These are phyloP conservation scores for Sanghuangporus sanghuang DNA, from an alignment of 1,284 basidiomycete genomes.

Conservation along the genomic window DNA sequence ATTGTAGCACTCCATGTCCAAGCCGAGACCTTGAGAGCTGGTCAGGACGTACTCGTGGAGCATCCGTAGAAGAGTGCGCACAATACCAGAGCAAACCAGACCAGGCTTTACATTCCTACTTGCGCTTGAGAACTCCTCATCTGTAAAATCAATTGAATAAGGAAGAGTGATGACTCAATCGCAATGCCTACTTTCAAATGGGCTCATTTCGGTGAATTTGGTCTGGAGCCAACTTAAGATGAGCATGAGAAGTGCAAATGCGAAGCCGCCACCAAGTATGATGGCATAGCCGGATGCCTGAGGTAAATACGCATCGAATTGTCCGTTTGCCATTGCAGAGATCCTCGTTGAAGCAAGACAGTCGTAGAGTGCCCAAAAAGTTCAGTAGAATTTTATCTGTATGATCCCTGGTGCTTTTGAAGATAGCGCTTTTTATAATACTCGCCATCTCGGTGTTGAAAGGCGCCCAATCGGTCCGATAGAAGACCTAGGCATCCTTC, in stretches of 20 bases:
- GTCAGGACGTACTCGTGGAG: neutral
- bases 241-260: conserved; percentile 16
- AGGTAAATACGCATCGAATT: conserved; percentile 13
- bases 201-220: conserved; percentile 15
- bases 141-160: neutral
- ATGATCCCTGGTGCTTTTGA: neutral
- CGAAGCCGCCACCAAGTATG: conserved; percentile 16
- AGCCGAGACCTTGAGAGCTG: conserved; percentile 37
- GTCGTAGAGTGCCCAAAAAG: neutral
- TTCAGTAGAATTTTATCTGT: neutral
- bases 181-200: conserved; percentile 14
- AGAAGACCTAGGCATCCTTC: neutral
- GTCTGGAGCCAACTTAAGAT: conserved; percentile 14
- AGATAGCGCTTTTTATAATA: too few relatives aligned
- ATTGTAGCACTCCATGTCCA: conserved; percentile 60
- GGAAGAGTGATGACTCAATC: neutral
- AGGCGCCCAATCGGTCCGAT: neutral
- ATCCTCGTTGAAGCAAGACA: neutral
- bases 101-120: conserved; percentile 42
- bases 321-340: conserved; percentile 13
- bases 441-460: neutral
- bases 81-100: conserved; percentile 57
- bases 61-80: conserved; percentile 17
- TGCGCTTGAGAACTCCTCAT: conserved; percentile 17
- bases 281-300: conserved; percentile 18